Percentiles rank a stretch among this genome's conserved stretches.
These are phyloP conservation scores for Xylaria venustula DNA, from an alignment of 495 filamentous ascomycete species.

Conservation along the genomic window DNA sequence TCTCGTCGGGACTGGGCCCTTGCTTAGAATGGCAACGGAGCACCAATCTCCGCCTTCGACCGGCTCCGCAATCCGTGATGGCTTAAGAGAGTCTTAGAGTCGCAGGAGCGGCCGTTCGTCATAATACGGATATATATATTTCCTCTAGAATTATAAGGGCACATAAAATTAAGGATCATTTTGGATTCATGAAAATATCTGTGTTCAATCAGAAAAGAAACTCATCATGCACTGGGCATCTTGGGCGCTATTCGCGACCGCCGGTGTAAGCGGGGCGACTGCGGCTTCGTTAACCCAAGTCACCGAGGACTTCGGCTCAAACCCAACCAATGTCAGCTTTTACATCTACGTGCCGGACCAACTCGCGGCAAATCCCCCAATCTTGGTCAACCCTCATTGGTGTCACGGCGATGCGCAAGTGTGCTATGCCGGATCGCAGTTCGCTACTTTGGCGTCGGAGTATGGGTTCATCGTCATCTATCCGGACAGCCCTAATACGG, in stretches of 20 bases:
- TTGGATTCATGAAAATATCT: not conserved
- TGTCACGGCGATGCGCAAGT: slow-evolving; percentile 43
- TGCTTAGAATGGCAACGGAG: slow-evolving; percentile 1
- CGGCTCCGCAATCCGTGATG: not conserved
- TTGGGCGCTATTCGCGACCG: not conserved
- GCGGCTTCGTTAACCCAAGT: slow-evolving; percentile 33
- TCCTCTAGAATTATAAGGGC: not conserved
- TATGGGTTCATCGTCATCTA: slow-evolving; percentile 58
- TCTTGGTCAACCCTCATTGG: slow-evolving; percentile 58
- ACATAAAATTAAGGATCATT: not conserved
- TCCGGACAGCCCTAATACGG: slow-evolving; percentile 47
- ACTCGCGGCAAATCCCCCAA: slow-evolving; percentile 49
- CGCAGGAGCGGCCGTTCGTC: not conserved
- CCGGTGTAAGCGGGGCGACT: not conserved
- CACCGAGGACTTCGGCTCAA: slow-evolving; percentile 40
- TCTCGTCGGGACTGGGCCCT: not conserved
- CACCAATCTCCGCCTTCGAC: not conserved
- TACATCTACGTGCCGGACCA: slow-evolving; percentile 56
- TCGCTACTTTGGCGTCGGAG: slow-evolving; percentile 44
- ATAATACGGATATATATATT: not conserved
- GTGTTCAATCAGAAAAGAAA: not conserved
- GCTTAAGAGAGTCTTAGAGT: not conserved
- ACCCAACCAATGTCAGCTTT: slow-evolving; percentile 52
- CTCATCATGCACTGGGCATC: slow-evolving; percentile 7
- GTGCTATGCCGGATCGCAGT: slow-evolving; percentile 36